These are phyloP conservation scores for Ceratonia siliqua DNA, from an alignment of 306 rosid species.

Conservation along the genomic window DNA sequence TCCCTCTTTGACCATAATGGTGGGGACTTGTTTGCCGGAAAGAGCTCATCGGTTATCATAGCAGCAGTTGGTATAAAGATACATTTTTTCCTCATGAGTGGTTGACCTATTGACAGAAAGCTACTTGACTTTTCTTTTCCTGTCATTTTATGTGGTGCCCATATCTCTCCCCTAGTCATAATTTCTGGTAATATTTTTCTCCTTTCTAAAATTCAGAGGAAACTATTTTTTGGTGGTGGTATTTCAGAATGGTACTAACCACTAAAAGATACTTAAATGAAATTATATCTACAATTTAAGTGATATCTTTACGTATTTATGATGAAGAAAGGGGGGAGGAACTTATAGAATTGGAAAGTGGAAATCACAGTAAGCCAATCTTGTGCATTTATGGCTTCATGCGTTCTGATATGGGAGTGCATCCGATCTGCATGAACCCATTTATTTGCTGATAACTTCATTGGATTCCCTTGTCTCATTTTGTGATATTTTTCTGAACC, in stretches of 20 bases:
- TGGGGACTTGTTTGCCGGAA: constrained; percentile 34
- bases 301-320: background rate
- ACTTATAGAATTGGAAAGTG: constrained; percentile 22
- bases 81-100: constrained; percentile 25
- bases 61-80: constrained; percentile 36
- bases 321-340: background rate
- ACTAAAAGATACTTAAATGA: too few relatives aligned
- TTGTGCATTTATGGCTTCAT: constrained; percentile 50
- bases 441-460: constrained; percentile 47
- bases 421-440: constrained; percentile 56
- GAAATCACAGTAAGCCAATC: constrained; percentile 29
- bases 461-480: constrained; percentile 72
- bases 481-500: constrained; percentile 50
- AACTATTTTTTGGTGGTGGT: too few relatives aligned
- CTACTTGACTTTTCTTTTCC: constrained; percentile 21
- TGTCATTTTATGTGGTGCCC: constrained; percentile 1
- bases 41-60: constrained; percentile 42
- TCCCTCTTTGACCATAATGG: constrained; percentile 42
- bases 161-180: background rate
- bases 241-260: too few relatives aligned
- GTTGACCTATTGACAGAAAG: constrained; percentile 25
- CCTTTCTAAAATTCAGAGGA: background rate
- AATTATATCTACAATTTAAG: too few relatives aligned
- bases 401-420: constrained; percentile 54
- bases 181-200: constrained; percentile 14